A percentile compares a stretch with the other conserved stretches of the same genome.
Evolutionary conservation across 768 basidiomycete genomes (phyloP).

Genomic region (Kwoniella heveanensis): DNA sequence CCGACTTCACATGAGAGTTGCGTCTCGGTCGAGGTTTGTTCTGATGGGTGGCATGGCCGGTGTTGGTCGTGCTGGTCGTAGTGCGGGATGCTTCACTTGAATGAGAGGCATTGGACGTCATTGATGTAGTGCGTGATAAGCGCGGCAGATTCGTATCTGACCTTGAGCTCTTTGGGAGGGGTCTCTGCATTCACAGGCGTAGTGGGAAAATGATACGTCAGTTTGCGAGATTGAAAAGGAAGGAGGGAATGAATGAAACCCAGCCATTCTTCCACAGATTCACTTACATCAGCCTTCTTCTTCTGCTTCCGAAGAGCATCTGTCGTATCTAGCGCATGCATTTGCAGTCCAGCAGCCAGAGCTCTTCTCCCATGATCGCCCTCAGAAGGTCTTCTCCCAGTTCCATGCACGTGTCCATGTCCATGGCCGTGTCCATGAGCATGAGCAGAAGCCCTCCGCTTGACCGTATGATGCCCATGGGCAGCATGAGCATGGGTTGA

Average conservation of each 20-base stretch:
- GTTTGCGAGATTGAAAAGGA: too few relatives aligned
- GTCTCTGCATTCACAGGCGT: conserved; percentile 35
- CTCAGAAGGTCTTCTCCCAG: conserved; percentile 28
- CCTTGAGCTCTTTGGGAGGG: conserved; percentile 32
- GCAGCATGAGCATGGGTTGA: conserved; percentile 14
- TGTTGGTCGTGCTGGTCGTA: conserved; percentile 1
- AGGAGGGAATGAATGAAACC: background rate
- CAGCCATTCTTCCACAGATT: too few relatives aligned
- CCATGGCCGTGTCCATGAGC: conserved; percentile 20
- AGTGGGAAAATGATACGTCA: too few relatives aligned
- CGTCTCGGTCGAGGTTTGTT: conserved; percentile 17
- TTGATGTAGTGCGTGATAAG: conserved; percentile 39
- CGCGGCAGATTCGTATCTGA: conserved; percentile 45
- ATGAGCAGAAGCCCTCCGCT: conserved; percentile 15
- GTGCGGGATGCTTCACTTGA: conserved; percentile 14
- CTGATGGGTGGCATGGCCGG: background rate
- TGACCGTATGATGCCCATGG: conserved; percentile 19
- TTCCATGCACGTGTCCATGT: conserved; percentile 15
- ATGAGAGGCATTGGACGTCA: conserved; percentile 32
- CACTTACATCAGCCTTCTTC: conserved; percentile 36
- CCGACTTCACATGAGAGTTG: conserved; percentile 19
- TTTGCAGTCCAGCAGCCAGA: conserved; percentile 39
- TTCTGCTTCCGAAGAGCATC: conserved; percentile 28
- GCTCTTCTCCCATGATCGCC: conserved; percentile 40
- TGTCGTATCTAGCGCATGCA: conserved; percentile 36